Base-by-base conservation (phyloP, 1,284 basidiomycete species). In the Puccinia polysora region DNA sequence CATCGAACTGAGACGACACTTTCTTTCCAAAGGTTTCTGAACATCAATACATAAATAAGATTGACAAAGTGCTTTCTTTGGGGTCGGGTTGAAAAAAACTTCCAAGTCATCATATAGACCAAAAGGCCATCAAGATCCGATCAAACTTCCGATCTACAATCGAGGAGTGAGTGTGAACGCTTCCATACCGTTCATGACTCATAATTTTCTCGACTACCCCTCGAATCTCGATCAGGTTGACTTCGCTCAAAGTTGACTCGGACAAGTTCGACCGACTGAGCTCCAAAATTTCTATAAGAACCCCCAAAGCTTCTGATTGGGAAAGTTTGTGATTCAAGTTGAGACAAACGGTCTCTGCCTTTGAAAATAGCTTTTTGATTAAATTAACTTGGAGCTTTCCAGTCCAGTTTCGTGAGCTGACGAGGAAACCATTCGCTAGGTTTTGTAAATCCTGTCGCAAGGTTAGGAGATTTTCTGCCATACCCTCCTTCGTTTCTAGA, bases 81-180 rank as follows among this genome's bases (percentile, higher is more conserved):
- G n/a, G n/a, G n/a, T n/a, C n/a, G n/a, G n/a, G n/a, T n/a, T n/a
- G n/a, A n/a, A n/a, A n/a, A n/a, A n/a, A n/a, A n/a, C n/a, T n/a
- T n/a, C n/a, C n/a, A n/a, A n/a, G n/a, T n/a, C n/a, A n/a, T n/a
- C n/a, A n/a, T n/a, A n/a, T n/a, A n/a, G n/a, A n/a, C 59, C 38
- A 62, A 47, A 62, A 47, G 40, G 28, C 28, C 40, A 62, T 62
- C 36, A 62, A 62, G 32, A 62, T n/a, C 15, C 59, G 59, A 40
- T 62, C 43, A 30, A 62, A 28, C 8, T 62, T 62, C 43, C 59
- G 43, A 32, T 62, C 28, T 18, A 62, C 10, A 8, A 62, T 43
- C 8, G 59, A 20, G 32, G 59, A 62, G 18, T 47, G 59, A 32
- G 7, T 3, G 28, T 10, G 59, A 3, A 18, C 28, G 14, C 2